phyloP scores from a whole-genome alignment of 257 asterid genomes.

The Anisodus acutangulus region DNA sequence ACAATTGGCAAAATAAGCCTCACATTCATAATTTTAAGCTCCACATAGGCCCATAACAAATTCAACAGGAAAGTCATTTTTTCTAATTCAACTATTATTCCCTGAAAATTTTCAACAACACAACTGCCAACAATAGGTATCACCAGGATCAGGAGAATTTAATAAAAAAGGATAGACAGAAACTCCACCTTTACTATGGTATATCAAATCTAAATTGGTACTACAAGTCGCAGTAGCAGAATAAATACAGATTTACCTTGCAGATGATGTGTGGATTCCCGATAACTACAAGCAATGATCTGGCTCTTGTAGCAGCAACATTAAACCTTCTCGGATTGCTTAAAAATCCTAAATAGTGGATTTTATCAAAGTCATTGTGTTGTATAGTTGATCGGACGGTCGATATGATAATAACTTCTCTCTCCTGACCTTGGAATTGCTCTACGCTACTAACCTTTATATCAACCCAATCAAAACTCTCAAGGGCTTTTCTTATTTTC shows the following conservation, averaged over 20 bases:
- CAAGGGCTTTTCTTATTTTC: slow-evolving; percentile 71
- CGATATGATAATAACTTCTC: slow-evolving; percentile 76
- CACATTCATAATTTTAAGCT: slow-evolving; percentile 1
- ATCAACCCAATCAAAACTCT: slow-evolving; percentile 43
- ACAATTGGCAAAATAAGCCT: not conserved
- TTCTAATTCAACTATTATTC: not conserved
- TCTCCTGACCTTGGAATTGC: slow-evolving; percentile 97
- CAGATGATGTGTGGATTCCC: slow-evolving; percentile 99
- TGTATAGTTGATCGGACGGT: slow-evolving; percentile 91
- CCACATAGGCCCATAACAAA: not conserved
- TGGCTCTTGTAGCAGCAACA: slow-evolving; percentile 88
- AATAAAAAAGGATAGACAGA: not conserved
- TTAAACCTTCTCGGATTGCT: slow-evolving; percentile 96
- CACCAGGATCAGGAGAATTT: not conserved
- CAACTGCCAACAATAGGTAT: not conserved
- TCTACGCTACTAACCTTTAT: slow-evolving; percentile 91
- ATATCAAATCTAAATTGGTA: not conserved
- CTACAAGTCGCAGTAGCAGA: not conserved
- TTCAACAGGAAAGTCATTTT: not conserved
- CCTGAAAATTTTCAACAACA: not conserved
- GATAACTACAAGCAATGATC: slow-evolving; percentile 72
- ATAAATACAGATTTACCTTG: slow-evolving; percentile 59
- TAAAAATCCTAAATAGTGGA: slow-evolving; percentile 82
- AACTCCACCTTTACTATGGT: slow-evolving; percentile 5
- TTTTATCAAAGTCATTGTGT: slow-evolving; percentile 79